These are phyloP conservation scores for Musa balbisiana DNA, from an alignment of 202 grass and related monocot genomes.

Conservation along the genomic window DNA sequence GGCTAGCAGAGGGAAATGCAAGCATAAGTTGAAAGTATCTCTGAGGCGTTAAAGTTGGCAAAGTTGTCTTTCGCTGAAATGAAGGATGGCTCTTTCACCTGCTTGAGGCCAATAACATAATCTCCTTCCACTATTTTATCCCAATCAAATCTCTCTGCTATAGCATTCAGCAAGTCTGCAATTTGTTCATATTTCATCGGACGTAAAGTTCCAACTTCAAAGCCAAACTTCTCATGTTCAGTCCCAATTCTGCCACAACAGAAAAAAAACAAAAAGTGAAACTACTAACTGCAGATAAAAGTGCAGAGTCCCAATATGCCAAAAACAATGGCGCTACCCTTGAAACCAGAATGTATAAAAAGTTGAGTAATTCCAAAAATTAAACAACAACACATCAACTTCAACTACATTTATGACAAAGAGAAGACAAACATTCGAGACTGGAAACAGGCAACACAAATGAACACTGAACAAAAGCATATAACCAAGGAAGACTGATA, in stretches of 20 bases:
- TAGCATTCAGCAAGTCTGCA: constrained; percentile 61
- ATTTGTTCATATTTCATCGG: constrained; percentile 95
- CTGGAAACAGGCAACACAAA: too few relatives aligned
- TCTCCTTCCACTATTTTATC: constrained; percentile 81
- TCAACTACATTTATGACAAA: neutral
- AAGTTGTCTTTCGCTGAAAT: neutral
- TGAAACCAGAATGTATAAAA: too few relatives aligned
- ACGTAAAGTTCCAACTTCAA: constrained; percentile 69
- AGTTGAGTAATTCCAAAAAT: too few relatives aligned
- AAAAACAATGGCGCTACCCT: too few relatives aligned
- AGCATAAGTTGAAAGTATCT: neutral
- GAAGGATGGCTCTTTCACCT: constrained; percentile 31
- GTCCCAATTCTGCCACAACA: constrained; percentile 80
- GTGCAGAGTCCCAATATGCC: too few relatives aligned
- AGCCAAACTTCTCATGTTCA: constrained; percentile 99
- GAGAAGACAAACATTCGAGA: neutral
- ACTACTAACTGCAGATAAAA: too few relatives aligned
- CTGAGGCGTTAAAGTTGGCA: neutral
- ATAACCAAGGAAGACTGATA: neutral
- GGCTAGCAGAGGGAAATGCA: neutral
- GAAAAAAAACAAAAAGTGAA: neutral
- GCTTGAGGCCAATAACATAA: constrained; percentile 76
- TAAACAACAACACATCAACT: neutral
- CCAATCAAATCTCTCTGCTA: constrained; percentile 88
- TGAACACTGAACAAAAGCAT: too few relatives aligned